Percentiles rank a stretch among this genome's conserved stretches.
These are phyloP conservation scores for Dryas drummondii DNA, from an alignment of 306 rosid genomes.

Conservation along the genomic window DNA sequence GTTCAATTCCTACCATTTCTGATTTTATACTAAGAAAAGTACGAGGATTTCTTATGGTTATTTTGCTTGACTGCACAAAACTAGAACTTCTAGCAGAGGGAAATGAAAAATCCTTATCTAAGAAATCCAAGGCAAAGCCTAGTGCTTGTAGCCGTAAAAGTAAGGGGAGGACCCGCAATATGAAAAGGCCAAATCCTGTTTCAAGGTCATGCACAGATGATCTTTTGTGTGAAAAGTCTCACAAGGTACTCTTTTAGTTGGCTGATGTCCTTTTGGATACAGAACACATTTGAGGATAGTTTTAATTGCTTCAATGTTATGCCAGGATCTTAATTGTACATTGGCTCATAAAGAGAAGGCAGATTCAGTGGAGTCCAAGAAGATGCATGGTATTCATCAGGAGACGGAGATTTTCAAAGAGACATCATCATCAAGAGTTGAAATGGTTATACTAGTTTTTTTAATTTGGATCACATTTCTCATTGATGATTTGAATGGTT, in stretches of 20 bases:
- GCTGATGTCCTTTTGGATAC: conserved; percentile 28
- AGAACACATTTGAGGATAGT: conserved; percentile 30
- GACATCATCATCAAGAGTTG: conserved; percentile 39
- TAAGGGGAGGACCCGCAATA: conserved; percentile 63
- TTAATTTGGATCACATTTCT: conserved; percentile 33
- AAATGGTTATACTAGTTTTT: conserved; percentile 44
- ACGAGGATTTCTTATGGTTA: conserved; percentile 83
- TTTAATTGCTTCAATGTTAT: conserved; percentile 38
- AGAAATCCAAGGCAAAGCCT: conserved; percentile 66
- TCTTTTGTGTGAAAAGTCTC: conserved; percentile 35
- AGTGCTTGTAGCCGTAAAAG: conserved; percentile 62
- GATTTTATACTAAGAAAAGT: conserved; percentile 77
- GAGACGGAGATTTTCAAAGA: conserved; percentile 42
- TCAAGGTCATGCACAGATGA: conserved; percentile 37
- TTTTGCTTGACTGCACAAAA: conserved; percentile 87
- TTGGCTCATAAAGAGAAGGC: conserved; percentile 43
- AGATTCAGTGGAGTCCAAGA: conserved; percentile 37
- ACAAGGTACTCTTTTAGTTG: conserved; percentile 46
- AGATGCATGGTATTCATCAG: conserved; percentile 35
- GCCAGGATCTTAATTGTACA: conserved; percentile 51
- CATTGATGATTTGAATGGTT: conserved; percentile 42
- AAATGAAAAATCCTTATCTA: conserved; percentile 45
- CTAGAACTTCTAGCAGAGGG: conserved; percentile 73
- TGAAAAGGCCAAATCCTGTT: conserved; percentile 52
- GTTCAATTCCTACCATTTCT: conserved; percentile 74